These are phyloP conservation scores for Leptosphaerulina australis DNA, from an alignment of 2,329 filamentous ascomycete species.

Conservation along the genomic window DNA sequence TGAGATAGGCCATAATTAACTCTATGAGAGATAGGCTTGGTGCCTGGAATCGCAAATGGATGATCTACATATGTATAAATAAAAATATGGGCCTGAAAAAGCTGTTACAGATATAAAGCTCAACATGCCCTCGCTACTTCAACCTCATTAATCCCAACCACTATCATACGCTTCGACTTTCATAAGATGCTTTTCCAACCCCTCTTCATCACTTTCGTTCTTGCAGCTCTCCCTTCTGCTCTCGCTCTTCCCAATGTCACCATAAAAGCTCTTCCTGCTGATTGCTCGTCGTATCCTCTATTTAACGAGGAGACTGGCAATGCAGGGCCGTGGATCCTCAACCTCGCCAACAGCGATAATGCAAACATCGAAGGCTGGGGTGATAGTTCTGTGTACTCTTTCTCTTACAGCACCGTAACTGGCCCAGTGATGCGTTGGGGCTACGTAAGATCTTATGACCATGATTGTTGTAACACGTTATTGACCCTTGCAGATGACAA, in stretches of 20 bases:
- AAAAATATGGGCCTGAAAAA: not conserved
- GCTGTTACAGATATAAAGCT: not conserved
- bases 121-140: not conserved
- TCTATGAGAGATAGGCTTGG: not conserved
- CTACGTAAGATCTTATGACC: slow-evolving; percentile 11
- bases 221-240: slow-evolving; percentile 5
- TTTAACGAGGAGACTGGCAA: slow-evolving; percentile 22
- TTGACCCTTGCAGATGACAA: slow-evolving; percentile 23
- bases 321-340: slow-evolving; percentile 23
- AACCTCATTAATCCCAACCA: not conserved
- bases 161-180: not conserved
- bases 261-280: slow-evolving; percentile 20
- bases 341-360: slow-evolving; percentile 24
- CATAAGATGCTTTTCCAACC: slow-evolving; percentile 35
- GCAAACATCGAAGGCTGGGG: slow-evolving; percentile 21
- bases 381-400: slow-evolving; percentile 19
- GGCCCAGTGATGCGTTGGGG: slow-evolving; percentile 24
- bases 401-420: slow-evolving; percentile 9
- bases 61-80: not conserved
- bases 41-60: not conserved
- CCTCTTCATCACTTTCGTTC: slow-evolving; percentile 19
- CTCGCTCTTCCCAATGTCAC: slow-evolving; percentile 23
- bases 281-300: slow-evolving; percentile 27
- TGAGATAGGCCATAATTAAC: not conserved
- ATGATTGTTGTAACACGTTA: too few relatives aligned